phyloP scores from a whole-genome alignment of 2,329 filamentous ascomycete species.

The Curvularia sp. region DNA sequence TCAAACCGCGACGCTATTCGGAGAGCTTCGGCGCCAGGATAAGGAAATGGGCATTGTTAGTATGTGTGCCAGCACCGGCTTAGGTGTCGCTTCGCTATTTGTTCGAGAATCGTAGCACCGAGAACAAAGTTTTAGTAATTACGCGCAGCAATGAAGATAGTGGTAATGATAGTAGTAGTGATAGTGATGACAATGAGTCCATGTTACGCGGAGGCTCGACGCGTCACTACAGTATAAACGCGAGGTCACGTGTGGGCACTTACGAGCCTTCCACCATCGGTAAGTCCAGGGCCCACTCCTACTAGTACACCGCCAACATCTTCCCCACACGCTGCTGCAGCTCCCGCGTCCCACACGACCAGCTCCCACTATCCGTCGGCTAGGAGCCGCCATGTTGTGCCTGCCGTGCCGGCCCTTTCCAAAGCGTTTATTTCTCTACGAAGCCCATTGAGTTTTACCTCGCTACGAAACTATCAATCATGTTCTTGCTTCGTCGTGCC shows the following conservation, averaged over 20 bases:
- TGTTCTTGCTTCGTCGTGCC: slow-evolving; percentile 41
- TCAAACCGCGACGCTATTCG: slow-evolving; percentile 83
- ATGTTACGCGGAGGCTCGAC: background rate
- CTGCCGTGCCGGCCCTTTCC: slow-evolving; percentile 17
- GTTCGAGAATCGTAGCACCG: slow-evolving; percentile 35
- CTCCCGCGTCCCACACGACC: slow-evolving; percentile 29
- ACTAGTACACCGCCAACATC: slow-evolving; percentile 13
- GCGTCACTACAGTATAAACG: background rate
- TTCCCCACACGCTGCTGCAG: slow-evolving; percentile 38
- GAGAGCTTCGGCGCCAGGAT: slow-evolving; percentile 70
- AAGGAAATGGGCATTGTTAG: slow-evolving; percentile 84
- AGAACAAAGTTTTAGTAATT: background rate
- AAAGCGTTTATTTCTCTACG: slow-evolving; percentile 11
- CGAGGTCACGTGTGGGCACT: slow-evolving; percentile 6
- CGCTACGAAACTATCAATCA: slow-evolving; percentile 24
- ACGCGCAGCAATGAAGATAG: background rate
- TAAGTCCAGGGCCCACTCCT: background rate
- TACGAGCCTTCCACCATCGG: slow-evolving; percentile 1
- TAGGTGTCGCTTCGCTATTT: slow-evolving; percentile 44
- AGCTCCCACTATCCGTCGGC: slow-evolving; percentile 9
- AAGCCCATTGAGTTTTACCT: slow-evolving; percentile 12
- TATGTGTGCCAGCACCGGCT: slow-evolving; percentile 69
- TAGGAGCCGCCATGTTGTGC: slow-evolving; percentile 19
- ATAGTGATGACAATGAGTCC: background rate
- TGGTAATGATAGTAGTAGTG: background rate